phyloP scores from a whole-genome alignment of 2,329 filamentous ascomycete species.

The Talaromyces funiculosus region DNA sequence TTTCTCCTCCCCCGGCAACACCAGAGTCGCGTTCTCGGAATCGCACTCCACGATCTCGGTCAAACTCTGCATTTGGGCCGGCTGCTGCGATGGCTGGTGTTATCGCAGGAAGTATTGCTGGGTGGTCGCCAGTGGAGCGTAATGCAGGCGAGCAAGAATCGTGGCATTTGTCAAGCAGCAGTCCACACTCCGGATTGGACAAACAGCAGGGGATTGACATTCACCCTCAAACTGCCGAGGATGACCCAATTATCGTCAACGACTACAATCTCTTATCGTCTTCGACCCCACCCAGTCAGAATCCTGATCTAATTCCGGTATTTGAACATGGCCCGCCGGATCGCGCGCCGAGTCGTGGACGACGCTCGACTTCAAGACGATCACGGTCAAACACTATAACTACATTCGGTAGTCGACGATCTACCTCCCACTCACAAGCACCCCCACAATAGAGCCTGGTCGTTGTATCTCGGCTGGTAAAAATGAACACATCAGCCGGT shows the following conservation, averaged over 20 bases:
- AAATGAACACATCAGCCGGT: neutral
- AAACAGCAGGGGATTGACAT: conserved; percentile 42
- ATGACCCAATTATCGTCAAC: conserved; percentile 41
- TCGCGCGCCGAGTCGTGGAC: conserved; percentile 29
- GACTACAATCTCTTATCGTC: conserved; percentile 27
- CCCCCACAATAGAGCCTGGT: conserved; percentile 20
- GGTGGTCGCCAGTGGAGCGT: conserved; percentile 58
- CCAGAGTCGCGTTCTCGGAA: conserved; percentile 49
- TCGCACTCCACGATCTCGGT: conserved; percentile 50
- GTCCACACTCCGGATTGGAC: conserved; percentile 35
- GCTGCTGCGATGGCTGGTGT: conserved; percentile 61
- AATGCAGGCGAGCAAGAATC: conserved; percentile 31
- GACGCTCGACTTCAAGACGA: conserved; percentile 31
- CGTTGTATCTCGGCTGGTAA: neutral
- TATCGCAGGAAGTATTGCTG: conserved; percentile 59
- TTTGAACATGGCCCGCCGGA: conserved; percentile 38
- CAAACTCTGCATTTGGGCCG: conserved; percentile 54
- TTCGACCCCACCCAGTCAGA: conserved; percentile 42
- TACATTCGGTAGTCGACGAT: conserved; percentile 12
- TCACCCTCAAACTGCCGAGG: conserved; percentile 41
- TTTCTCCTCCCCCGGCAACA: conserved; percentile 44
- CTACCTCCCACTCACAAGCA: conserved; percentile 19
- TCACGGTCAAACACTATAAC: conserved; percentile 29
- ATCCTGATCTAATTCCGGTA: conserved; percentile 40
- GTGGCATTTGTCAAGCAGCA: conserved; percentile 33